Evolutionary conservation across 768 basidiomycete species (phyloP), one percentile per base, ranked within the genome.

Genomic region (Saitozyma podzolica): DNA sequence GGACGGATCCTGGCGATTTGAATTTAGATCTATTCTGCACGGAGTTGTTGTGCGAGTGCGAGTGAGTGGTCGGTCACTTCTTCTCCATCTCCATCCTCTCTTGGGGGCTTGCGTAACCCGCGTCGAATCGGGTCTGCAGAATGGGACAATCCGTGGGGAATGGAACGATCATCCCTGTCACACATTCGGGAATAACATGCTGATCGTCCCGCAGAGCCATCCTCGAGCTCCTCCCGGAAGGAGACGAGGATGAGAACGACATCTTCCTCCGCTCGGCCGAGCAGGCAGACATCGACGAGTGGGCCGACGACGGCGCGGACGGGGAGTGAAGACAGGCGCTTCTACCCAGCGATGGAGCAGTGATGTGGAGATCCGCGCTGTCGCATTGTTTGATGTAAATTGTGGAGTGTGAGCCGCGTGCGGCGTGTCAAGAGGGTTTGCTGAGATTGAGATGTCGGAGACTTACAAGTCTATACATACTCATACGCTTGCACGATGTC

Each of bases 1-100:
- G 92, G 49, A 82, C 81, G 61, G 75, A 77, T 63, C 70, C 75
- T 9, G 70, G 71, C 40, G 75, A 77, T 61, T 54, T 77, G 45
- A 77, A 77, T 43, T 62, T 77, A 0, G 91, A 92, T 77, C 86
- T 87, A n/a, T 94, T 91, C 78, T 92, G 91, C 72, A 85, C 87
- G 17, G 91, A 94, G 75, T 82, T 94, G 56, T 88, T 86, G 69
- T 90, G 92, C 80, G 91, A 94, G 76, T 84, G 91, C 54, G 82
- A 88, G 89, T 91, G 66, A 72, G 3, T 50, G 45, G 45, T 47
- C 45, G n/a, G 45, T 17, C 45, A 6, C 45, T 13, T 6, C 29
- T 29, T 2, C 45, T 17, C 13, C 13, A 47, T 47, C 45, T 17
- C 13, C 13, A 6, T 47, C 45, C 45, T 17, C 13, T 17, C n/a